phyloP scores from a whole-genome alignment of 2,329 filamentous ascomycete species.

The Aspergillus neotritici region DNA sequence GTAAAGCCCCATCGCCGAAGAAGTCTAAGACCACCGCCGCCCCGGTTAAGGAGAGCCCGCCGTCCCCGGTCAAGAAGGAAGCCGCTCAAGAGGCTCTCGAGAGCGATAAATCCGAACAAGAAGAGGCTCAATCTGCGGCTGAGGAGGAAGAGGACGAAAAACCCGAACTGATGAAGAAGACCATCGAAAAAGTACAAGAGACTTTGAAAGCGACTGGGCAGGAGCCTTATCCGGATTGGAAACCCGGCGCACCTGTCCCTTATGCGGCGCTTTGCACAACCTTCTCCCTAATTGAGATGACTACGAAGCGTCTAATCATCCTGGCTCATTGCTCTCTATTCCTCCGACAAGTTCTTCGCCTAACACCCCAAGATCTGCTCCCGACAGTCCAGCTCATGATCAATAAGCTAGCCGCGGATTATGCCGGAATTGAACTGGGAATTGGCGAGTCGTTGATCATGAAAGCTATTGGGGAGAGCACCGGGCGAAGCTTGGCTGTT shows the following conservation, averaged over 20 bases:
- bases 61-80: slow-evolving; percentile 32
- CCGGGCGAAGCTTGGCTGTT: slow-evolving; percentile 76
- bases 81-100: slow-evolving; percentile 43
- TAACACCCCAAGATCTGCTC: slow-evolving; percentile 82
- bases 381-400: slow-evolving; percentile 92
- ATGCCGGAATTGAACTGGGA: slow-evolving; percentile 92
- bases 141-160: slow-evolving; percentile 58
- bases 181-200: slow-evolving; percentile 72
- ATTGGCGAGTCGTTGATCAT: slow-evolving; percentile 98
- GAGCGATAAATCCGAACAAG: slow-evolving; percentile 30
- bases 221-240: slow-evolving; percentile 94
- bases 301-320: slow-evolving; percentile 83
- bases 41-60: slow-evolving; percentile 17
- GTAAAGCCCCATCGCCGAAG: slow-evolving; percentile 18
- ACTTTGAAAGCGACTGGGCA: slow-evolving; percentile 63
- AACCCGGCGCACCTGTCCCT: slow-evolving; percentile 77
- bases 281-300: slow-evolving; percentile 92
- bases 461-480: slow-evolving; percentile 95
- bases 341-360: slow-evolving; percentile 83
- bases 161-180: slow-evolving; percentile 66
- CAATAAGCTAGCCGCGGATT: slow-evolving; percentile 95
- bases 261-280: slow-evolving; percentile 93
- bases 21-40: slow-evolving; percentile 12
- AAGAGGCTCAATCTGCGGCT: slow-evolving; percentile 38
- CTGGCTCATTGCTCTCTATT: slow-evolving; percentile 85